Evolutionary conservation across 2,329 filamentous ascomycete species (phyloP).

Genomic region (Cladobotryum protrusum): DNA sequence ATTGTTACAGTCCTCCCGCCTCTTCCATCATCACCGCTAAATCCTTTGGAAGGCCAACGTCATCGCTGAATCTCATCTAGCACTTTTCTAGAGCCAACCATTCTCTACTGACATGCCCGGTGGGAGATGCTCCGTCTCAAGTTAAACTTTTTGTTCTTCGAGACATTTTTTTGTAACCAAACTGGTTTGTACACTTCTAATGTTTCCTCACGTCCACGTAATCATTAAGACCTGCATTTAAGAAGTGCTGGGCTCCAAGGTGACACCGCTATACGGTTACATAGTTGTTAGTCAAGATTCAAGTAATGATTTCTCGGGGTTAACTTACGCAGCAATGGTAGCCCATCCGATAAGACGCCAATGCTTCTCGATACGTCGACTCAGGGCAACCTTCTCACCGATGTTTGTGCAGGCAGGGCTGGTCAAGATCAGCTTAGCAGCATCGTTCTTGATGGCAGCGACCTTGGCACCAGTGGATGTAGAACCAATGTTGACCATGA

Average conservation of each 20-base stretch:
- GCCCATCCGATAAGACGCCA: conserved; percentile 95
- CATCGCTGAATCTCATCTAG: neutral
- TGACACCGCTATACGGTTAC: conserved; percentile 42
- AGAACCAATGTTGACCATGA: conserved; percentile 99
- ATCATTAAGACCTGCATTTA: conserved; percentile 22
- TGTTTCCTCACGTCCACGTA: no score
- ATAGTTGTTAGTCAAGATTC: conserved; percentile 18
- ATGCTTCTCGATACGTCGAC: conserved; percentile 97
- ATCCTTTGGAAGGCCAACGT: neutral
- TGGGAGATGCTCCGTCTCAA: neutral
- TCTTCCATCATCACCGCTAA: neutral
- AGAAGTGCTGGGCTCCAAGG: conserved; percentile 44
- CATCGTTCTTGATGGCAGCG: conserved; percentile 93
- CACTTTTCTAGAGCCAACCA: conserved; percentile 11
- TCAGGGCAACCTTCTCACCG: conserved; percentile 95
- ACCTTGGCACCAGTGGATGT: conserved; percentile 98
- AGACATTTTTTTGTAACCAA: no score
- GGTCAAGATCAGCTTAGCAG: conserved; percentile 87
- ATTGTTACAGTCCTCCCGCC: neutral
- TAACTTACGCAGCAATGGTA: conserved; percentile 63
- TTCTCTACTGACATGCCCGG: conserved; percentile 13
- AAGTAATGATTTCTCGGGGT: neutral
- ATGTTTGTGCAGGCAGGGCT: conserved; percentile 94
- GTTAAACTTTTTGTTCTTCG: neutral
- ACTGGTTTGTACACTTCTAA: no score